phyloP scores from a whole-genome alignment of 1,284 basidiomycete genomes.

The Cerrena zonata region DNA sequence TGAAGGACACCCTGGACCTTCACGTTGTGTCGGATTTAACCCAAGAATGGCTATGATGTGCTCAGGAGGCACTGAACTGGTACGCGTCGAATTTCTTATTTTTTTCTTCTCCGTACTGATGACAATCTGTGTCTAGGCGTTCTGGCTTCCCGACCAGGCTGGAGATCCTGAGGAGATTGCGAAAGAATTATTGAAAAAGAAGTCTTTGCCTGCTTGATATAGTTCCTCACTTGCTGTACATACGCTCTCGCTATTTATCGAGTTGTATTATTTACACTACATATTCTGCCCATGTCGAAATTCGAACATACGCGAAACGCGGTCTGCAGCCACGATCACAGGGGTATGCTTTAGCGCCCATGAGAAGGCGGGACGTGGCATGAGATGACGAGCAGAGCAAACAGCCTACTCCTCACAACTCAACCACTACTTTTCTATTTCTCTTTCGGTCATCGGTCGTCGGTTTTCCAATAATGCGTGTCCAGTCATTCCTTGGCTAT shows the following conservation, averaged over 20 bases:
- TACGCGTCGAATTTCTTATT: conserved; percentile 36
- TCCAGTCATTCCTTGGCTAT: conserved; percentile 23
- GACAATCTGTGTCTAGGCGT: conserved; percentile 45
- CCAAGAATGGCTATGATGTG: conserved; percentile 85
- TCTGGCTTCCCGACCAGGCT: conserved; percentile 73
- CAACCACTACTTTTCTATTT: neutral
- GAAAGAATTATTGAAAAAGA: conserved; percentile 42
- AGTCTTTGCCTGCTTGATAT: too few species aligned
- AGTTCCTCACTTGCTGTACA: too few species aligned
- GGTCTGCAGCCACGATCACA: neutral
- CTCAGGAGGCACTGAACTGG: conserved; percentile 79
- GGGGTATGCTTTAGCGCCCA: neutral
- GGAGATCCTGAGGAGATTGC: conserved; percentile 45
- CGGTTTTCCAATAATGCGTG: conserved; percentile 26
- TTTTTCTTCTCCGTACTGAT: conserved; percentile 5
- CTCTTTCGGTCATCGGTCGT: conserved; percentile 7
- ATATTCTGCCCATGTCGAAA: neutral
- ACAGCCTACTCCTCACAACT: neutral
- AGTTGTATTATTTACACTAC: neutral
- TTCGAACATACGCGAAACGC: neutral
- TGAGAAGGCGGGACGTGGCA: conserved; percentile 9
- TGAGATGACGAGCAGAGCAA: neutral
- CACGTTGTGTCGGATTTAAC: conserved; percentile 82
- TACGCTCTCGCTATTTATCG: neutral
- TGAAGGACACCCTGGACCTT: conserved; percentile 77